These are phyloP conservation scores for Yamadazyma kanchanaburiensis DNA, from an alignment of 1,139 yeast genomes.

Conservation along the genomic window DNA sequence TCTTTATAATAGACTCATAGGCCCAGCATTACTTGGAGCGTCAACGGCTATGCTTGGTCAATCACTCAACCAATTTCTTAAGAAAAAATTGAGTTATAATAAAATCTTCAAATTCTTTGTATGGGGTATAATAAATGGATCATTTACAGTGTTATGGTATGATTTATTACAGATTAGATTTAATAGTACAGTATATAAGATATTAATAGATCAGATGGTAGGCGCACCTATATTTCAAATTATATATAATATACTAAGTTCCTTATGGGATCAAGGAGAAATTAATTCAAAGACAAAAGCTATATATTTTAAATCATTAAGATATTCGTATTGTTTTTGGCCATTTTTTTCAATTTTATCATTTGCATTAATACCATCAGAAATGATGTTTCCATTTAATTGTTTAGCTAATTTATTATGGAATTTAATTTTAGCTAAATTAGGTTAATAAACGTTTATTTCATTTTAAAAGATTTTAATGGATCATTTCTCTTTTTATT, in stretches of 20 bases:
- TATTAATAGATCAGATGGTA: conserved; percentile 49
- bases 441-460: conserved; percentile 6
- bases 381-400: conserved; percentile 54
- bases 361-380: conserved; percentile 46
- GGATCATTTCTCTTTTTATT: conserved; percentile 60
- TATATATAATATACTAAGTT: conserved; percentile 44
- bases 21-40: conserved; percentile 44
- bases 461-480: conserved; percentile 47
- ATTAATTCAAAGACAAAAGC: conserved; percentile 22
- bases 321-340: conserved; percentile 57
- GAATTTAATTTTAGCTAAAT: conserved; percentile 48
- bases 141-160: conserved; percentile 56
- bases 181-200: conserved; percentile 33
- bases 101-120: conserved; percentile 47
- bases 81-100: conserved; percentile 36
- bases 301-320: conserved; percentile 45
- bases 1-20: conserved; percentile 24
- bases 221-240: conserved; percentile 58
- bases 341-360: conserved; percentile 52
- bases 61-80: conserved; percentile 48
- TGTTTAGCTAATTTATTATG: conserved; percentile 56
- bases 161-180: conserved; percentile 39
- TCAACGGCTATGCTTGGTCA: conserved; percentile 58
- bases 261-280: conserved; percentile 56
- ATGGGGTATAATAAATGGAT: conserved; percentile 65